Percentiles rank a stretch among this genome's conserved stretches.
These are phyloP conservation scores for Protomyces gravidus DNA, from an alignment of 1,139 yeast genomes.

Conservation along the genomic window DNA sequence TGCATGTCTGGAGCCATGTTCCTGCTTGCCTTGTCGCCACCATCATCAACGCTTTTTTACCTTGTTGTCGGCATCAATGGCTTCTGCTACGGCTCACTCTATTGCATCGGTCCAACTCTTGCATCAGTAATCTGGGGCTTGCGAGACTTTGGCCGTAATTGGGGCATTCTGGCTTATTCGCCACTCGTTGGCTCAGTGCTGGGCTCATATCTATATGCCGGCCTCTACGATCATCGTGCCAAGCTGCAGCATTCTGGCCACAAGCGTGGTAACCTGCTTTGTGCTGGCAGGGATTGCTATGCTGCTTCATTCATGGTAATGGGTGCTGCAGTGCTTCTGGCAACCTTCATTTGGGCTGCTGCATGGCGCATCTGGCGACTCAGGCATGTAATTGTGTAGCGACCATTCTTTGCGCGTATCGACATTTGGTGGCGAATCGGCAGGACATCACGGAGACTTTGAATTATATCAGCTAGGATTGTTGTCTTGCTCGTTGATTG, in stretches of 20 bases:
- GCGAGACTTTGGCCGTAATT: slow-evolving; percentile 16
- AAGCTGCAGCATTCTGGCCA: background rate
- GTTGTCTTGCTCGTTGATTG: no score
- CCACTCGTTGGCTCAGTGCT: slow-evolving; percentile 20
- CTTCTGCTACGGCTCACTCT: slow-evolving; percentile 15
- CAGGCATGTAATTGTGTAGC: slow-evolving; percentile 1
- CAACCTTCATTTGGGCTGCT: background rate
- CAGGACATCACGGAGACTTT: background rate
- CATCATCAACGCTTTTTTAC: background rate
- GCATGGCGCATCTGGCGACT: slow-evolving; percentile 18
- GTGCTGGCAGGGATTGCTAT: slow-evolving; percentile 7
- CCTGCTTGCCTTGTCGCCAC: background rate
- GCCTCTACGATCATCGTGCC: slow-evolving; percentile 11
- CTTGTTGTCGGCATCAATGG: slow-evolving; percentile 13
- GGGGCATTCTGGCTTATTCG: slow-evolving; percentile 21
- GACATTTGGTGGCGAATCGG: background rate
- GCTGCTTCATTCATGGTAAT: background rate
- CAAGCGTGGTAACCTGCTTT: background rate
- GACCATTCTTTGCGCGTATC: background rate
- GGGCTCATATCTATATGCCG: slow-evolving; percentile 20
- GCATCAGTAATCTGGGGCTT: slow-evolving; percentile 26
- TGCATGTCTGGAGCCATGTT: slow-evolving; percentile 7
- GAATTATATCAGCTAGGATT: background rate
- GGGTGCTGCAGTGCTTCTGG: background rate
- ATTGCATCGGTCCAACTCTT: slow-evolving; percentile 15